Percentiles rank a stretch among this genome's conserved stretches.
These are phyloP conservation scores for Boletus rubroflammeus DNA, from an alignment of 768 basidiomycete species.

Conservation along the genomic window DNA sequence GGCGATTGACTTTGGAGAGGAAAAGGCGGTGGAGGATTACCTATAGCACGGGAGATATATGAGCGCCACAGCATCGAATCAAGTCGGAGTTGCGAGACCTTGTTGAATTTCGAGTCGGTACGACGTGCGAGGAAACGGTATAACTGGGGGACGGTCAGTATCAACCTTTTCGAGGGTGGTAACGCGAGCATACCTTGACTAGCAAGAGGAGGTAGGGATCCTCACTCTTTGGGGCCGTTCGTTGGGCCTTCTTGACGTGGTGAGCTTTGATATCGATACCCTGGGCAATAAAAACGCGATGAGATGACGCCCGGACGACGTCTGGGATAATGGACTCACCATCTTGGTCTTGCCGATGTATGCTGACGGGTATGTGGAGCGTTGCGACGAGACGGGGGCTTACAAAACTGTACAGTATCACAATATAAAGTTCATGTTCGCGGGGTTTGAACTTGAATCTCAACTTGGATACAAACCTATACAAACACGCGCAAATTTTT, in stretches of 20 bases:
- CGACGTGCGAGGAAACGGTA: constrained; percentile 99
- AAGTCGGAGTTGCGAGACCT: constrained; percentile 44
- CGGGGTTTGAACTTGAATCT: constrained; percentile 29
- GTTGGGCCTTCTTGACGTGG: constrained; percentile 97
- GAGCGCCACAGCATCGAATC: constrained; percentile 9
- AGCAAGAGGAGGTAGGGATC: constrained; percentile 98
- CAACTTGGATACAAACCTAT: constrained; percentile 32
- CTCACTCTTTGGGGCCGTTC: constrained; percentile 96
- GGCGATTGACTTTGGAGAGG: constrained; percentile 96
- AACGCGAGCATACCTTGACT: constrained; percentile 71
- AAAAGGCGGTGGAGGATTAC: constrained; percentile 95
- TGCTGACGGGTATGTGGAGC: constrained; percentile 46
- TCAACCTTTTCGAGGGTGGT: constrained; percentile 1
- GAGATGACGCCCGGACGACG: constrained; percentile 21
- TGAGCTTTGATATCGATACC: constrained; percentile 95
- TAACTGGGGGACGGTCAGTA: constrained; percentile 50
- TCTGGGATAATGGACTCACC: constrained; percentile 60
- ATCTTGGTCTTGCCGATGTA: constrained; percentile 67
- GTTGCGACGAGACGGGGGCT: constrained; percentile 43
- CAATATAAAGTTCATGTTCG: constrained; percentile 35
- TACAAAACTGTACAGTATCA: constrained; percentile 62
- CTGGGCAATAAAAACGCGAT: constrained; percentile 36
- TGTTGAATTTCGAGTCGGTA: constrained; percentile 95
- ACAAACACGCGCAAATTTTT: constrained; percentile 39
- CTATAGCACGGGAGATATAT: constrained; percentile 36